phyloP scores from a whole-genome alignment of 2,329 filamentous ascomycete genomes.

The Chaetomium strumarium region DNA sequence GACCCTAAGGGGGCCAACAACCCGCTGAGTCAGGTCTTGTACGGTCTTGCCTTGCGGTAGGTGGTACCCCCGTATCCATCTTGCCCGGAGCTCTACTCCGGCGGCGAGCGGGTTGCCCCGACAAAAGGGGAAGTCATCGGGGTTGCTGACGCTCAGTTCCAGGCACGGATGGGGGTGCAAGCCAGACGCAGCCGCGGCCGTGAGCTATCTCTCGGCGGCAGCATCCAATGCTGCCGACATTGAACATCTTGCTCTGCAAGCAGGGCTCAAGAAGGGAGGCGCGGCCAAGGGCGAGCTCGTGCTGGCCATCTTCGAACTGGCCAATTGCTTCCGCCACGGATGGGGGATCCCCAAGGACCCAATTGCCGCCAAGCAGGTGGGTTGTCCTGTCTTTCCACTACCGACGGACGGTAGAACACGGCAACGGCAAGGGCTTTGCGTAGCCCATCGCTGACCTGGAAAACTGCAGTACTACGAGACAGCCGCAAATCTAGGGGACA shows the following conservation, averaged over 20 bases:
- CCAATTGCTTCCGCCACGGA: constrained; percentile 86
- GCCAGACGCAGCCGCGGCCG: constrained; percentile 88
- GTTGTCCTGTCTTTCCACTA: constrained; percentile 24
- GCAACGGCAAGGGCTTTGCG: background rate
- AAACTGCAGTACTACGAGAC: constrained; percentile 82
- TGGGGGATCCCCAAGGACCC: constrained; percentile 89
- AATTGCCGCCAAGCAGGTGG: constrained; percentile 69
- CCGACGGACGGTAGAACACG: constrained; percentile 27
- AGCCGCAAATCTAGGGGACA: constrained; percentile 91
- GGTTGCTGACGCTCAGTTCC: no score
- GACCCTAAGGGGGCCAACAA: constrained; percentile 83
- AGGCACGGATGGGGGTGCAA: constrained; percentile 70
- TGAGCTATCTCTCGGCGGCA: constrained; percentile 80
- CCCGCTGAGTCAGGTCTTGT: constrained; percentile 89
- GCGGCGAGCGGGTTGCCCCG: no score
- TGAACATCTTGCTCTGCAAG: constrained; percentile 76
- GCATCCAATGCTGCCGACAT: constrained; percentile 85
- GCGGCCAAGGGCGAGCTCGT: constrained; percentile 94
- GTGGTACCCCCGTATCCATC: no score
- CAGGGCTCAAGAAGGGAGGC: constrained; percentile 88
- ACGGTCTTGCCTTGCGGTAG: constrained; percentile 82
- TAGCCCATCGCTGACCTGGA: constrained; percentile 5
- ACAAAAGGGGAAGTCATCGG: constrained; percentile 5
- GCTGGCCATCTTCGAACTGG: constrained; percentile 91
- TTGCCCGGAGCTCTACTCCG: no score